phyloP scores from a whole-genome alignment of 768 basidiomycete species.

The Mycena venus region DNA sequence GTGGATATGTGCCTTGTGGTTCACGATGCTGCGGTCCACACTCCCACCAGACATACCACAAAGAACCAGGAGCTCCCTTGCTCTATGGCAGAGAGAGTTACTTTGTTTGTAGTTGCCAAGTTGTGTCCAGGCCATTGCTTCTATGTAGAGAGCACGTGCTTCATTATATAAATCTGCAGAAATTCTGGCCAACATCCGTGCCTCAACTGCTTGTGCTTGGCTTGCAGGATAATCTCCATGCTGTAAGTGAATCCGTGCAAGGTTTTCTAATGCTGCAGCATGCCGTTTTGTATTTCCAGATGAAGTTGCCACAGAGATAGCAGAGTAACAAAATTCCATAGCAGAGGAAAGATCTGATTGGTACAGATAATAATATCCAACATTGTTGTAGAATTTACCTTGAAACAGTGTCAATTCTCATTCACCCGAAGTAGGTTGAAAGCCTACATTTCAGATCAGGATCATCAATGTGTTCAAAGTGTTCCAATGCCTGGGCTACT shows the following conservation, averaged over 20 bases:
- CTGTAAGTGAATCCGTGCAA: too few species aligned
- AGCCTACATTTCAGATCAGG: background rate
- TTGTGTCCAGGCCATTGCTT: too few species aligned
- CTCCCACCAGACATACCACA: too few species aligned
- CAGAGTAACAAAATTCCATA: background rate
- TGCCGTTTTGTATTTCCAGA: too few species aligned
- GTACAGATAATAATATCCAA: background rate
- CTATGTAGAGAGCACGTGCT: too few species aligned
- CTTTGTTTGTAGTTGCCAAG: too few species aligned
- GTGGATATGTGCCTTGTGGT: too few species aligned
- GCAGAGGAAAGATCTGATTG: background rate
- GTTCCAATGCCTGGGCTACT: background rate
- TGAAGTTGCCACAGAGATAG: background rate
- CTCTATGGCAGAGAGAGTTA: too few species aligned
- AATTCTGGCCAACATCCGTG: background rate
- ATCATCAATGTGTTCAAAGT: background rate
- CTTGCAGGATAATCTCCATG: background rate
- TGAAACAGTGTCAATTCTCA: background rate
- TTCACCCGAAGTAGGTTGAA: too few species aligned
- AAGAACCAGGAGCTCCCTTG: too few species aligned
- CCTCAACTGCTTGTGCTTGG: background rate
- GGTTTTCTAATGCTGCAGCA: too few species aligned
- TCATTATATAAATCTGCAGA: too few species aligned
- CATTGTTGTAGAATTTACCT: background rate
- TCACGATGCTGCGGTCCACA: background rate